Evolutionary conservation across 2,329 filamentous ascomycete genomes (phyloP).

Genomic region (Fusarium sp.): DNA sequence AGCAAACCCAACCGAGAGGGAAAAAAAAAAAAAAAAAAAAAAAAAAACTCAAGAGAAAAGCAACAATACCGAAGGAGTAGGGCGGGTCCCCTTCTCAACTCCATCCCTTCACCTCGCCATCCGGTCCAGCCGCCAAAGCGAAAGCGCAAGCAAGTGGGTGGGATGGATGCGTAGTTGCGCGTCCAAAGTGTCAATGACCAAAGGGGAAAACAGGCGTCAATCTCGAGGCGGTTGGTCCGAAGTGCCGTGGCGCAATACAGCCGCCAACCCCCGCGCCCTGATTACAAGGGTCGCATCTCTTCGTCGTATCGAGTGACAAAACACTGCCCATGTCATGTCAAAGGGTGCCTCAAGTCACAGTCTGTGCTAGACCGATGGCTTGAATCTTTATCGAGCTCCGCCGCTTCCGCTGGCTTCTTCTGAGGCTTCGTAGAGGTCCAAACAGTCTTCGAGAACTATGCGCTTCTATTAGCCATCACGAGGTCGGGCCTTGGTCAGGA

Average conservation of each 20-base stretch:
- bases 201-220: slow-evolving; percentile 7
- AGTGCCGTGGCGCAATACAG: slow-evolving; percentile 20
- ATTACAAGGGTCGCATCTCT: slow-evolving; percentile 14
- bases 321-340: background rate
- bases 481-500: background rate
- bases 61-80: slow-evolving; percentile 1
- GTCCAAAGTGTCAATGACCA: slow-evolving; percentile 9
- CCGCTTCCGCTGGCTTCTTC: slow-evolving; percentile 51
- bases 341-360: background rate
- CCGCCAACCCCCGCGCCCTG: slow-evolving; percentile 18
- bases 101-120: slow-evolving; percentile 27
- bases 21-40: slow-evolving; percentile 1
- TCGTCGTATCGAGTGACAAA: slow-evolving; percentile 1
- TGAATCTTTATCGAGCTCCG: slow-evolving; percentile 33
- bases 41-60: slow-evolving; percentile 7
- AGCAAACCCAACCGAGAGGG: slow-evolving; percentile 4
- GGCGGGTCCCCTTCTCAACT: slow-evolving; percentile 18
- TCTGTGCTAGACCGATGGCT: background rate
- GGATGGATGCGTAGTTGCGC: background rate
- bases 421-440: slow-evolving; percentile 59
- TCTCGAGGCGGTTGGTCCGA: background rate
- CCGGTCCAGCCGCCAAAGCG: slow-evolving; percentile 23
- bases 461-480: slow-evolving; percentile 22
- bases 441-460: slow-evolving; percentile 54
- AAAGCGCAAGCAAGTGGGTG: slow-evolving; percentile 15